Evolutionary conservation across 345 rosid species (phyloP).

Genomic region (Linum lewisii): DNA sequence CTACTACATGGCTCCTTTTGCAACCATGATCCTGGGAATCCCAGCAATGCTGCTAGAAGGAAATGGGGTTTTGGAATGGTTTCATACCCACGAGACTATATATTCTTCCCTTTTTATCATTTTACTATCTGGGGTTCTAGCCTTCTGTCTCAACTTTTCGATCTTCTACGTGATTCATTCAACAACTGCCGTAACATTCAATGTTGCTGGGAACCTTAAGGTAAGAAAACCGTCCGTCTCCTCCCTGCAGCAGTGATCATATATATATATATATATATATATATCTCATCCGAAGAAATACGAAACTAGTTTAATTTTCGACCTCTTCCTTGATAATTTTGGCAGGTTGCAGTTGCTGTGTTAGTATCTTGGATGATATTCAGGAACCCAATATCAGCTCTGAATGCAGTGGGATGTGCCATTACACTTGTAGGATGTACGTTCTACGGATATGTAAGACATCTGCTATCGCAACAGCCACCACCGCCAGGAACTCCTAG

Average conservation of each 20-base stretch:
- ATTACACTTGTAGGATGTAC: constrained; percentile 91
- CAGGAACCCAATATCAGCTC: constrained; percentile 70
- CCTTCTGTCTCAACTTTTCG: constrained; percentile 96
- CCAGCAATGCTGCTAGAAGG: constrained; percentile 94
- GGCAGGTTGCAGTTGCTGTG: constrained; percentile 94
- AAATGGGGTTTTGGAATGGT: constrained; percentile 68
- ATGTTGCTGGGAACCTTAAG: constrained; percentile 99
- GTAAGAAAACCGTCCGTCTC: constrained; percentile 30
- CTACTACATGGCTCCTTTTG: constrained; percentile 98
- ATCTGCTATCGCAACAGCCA: constrained; percentile 65
- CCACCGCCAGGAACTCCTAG: constrained; percentile 68
- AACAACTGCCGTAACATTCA: constrained; percentile 96
- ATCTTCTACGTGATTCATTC: constrained; percentile 97
- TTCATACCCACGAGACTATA: constrained; percentile 44
- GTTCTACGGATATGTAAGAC: constrained; percentile 88
- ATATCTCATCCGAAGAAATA: too few relatives aligned
- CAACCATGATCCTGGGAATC: constrained; percentile 82
- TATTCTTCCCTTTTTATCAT: constrained; percentile 64
- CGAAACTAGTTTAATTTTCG: not conserved
- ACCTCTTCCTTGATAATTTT: not conserved
- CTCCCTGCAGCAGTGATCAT: not conserved
- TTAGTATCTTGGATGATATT: constrained; percentile 89
- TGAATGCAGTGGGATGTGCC: constrained; percentile 92
- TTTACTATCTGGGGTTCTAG: constrained; percentile 81
- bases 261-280: too few relatives aligned